phyloP scores from a whole-genome alignment of 2,329 filamentous ascomycete species.

The Sarocladium kiliense region DNA sequence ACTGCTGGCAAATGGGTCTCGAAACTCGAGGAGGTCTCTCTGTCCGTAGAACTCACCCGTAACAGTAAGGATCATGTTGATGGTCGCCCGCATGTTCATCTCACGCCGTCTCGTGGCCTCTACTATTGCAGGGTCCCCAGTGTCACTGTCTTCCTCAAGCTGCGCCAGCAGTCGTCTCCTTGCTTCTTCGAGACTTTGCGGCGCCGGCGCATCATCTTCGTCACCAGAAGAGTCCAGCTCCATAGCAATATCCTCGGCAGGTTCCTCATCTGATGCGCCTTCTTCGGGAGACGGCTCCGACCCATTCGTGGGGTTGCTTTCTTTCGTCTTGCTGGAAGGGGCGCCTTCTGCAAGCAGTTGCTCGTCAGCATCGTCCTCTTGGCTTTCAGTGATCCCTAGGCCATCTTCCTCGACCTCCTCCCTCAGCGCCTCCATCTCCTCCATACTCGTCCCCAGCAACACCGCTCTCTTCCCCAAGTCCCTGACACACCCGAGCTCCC shows the following conservation, averaged over 20 bases:
- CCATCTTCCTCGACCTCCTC: conserved; percentile 36
- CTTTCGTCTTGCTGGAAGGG: conserved; percentile 8
- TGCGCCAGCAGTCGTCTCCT: conserved; percentile 43
- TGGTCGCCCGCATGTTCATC: conserved; percentile 59
- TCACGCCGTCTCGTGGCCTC: conserved; percentile 29
- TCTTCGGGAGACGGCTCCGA: not conserved
- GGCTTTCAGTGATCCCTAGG: conserved; percentile 37
- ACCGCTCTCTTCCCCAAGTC: conserved; percentile 76
- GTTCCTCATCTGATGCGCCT: conserved; percentile 18
- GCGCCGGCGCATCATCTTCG: conserved; percentile 28
- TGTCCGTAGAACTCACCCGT: conserved; percentile 88
- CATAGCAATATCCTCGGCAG: conserved; percentile 32
- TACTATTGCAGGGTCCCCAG: conserved; percentile 18
- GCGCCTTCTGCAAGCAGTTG: conserved; percentile 24
- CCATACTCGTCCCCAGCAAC: conserved; percentile 48
- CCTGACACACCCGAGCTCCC: conserved; percentile 69
- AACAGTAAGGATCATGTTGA: conserved; percentile 89
- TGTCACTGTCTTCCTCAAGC: conserved; percentile 28
- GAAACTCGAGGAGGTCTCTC: conserved; percentile 73
- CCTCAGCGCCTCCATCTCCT: conserved; percentile 44
- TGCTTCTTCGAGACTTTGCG: conserved; percentile 37
- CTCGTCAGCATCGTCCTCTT: conserved; percentile 38
- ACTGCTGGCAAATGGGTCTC: conserved; percentile 47
- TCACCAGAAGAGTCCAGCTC: conserved; percentile 34
- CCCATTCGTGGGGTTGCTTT: conserved; percentile 10